Percentiles rank a stretch among this genome's conserved stretches.
phyloP scores from a whole-genome alignment of 495 filamentous ascomycete genomes.

The Xylaria flabelliformis region DNA sequence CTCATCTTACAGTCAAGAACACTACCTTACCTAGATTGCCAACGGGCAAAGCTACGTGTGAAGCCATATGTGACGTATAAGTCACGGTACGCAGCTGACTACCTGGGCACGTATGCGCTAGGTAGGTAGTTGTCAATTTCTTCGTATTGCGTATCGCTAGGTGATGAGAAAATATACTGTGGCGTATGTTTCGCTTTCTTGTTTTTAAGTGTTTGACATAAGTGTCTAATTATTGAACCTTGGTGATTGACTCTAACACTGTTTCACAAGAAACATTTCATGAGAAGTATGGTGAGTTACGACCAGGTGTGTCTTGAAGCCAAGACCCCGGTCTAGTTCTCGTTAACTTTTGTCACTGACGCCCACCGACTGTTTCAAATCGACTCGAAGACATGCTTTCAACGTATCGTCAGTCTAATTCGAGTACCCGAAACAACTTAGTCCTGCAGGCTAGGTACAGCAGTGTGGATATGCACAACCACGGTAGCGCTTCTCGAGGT shows the following conservation, averaged over 20 bases:
- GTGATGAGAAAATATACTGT: background rate
- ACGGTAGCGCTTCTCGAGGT: background rate
- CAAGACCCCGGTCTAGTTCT: background rate
- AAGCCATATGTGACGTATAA: background rate
- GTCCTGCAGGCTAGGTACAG: background rate
- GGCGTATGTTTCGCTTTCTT: background rate
- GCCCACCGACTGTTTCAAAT: background rate
- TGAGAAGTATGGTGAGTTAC: background rate
- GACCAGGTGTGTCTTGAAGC: background rate
- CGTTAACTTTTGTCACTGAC: background rate
- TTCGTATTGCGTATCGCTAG: background rate
- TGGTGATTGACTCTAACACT: background rate
- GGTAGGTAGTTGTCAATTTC: background rate
- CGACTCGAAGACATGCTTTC: background rate
- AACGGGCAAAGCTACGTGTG: background rate
- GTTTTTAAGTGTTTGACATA: too few species aligned
- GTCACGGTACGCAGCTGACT: too few species aligned
- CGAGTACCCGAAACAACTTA: background rate
- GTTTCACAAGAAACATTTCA: background rate
- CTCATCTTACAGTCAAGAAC: background rate
- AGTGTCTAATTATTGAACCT: too few species aligned
- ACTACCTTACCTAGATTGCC: background rate
- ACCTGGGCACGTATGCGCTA: too few species aligned
- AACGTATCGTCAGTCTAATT: background rate
- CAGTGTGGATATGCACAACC: background rate